These are phyloP conservation scores for Dioscorea zingiberensis DNA, from an alignment of 106 monocot genomes.

Conservation along the genomic window DNA sequence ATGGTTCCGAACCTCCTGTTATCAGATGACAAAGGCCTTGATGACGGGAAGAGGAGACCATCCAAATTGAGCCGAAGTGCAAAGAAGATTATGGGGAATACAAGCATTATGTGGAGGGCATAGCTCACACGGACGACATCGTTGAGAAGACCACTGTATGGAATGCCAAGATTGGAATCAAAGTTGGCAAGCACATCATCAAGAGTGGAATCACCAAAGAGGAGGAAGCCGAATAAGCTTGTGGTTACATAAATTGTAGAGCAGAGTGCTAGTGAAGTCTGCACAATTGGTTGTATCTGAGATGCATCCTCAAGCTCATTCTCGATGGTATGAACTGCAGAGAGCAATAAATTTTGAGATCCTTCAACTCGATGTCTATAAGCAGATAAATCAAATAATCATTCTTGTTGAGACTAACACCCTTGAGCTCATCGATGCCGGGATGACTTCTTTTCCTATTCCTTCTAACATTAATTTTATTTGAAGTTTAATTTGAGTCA, in stretches of 20 bases:
- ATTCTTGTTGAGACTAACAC: no score
- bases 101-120: conserved; percentile 83
- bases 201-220: conserved; percentile 84
- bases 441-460: no score
- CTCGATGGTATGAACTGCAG: conserved; percentile 85
- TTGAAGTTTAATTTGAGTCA: no score
- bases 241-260: conserved; percentile 75
- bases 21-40: conserved; percentile 45
- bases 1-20: conserved; percentile 51
- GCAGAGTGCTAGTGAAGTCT: conserved; percentile 70
- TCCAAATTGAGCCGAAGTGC: conserved; percentile 82
- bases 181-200: conserved; percentile 94
- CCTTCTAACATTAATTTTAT: no score
- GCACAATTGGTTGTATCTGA: conserved; percentile 65
- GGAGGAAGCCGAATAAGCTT: conserved; percentile 85
- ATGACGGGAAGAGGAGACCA: conserved; percentile 63
- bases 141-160: conserved; percentile 55
- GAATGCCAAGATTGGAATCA: conserved; percentile 76
- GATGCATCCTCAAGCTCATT: conserved; percentile 80
- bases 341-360: neutral
- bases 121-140: conserved; percentile 83
- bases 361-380: no score
- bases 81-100: conserved; percentile 89
- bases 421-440: no score
- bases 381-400: no score